Conservation (phyloP, 805 yeast species). For the Kuraishia floccosa region DNA sequence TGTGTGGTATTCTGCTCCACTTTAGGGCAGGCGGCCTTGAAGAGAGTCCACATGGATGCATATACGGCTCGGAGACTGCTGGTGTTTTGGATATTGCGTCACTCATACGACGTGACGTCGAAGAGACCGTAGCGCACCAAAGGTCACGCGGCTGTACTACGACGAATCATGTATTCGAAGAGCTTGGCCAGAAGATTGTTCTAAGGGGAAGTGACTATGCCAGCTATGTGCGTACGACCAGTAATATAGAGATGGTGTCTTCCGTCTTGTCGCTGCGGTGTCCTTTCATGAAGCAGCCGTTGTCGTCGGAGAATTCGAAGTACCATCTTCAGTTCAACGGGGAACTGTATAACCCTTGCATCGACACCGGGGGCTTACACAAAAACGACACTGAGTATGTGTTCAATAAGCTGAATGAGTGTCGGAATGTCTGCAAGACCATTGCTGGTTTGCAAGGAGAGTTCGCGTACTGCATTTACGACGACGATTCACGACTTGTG, state of each 20-base stretch:
- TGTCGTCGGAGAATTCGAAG: slow-evolving; percentile 17
- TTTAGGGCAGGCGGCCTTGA: slow-evolving; percentile 6
- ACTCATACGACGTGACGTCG: background rate
- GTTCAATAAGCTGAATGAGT: slow-evolving; percentile 18
- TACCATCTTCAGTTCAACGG: slow-evolving; percentile 77
- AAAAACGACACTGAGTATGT: slow-evolving; percentile 58
- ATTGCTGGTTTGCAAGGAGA: slow-evolving; percentile 60
- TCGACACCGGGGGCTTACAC: slow-evolving; percentile 16
- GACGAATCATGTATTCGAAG: slow-evolving; percentile 13
- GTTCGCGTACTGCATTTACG: slow-evolving; percentile 56
- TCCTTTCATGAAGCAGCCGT: slow-evolving; percentile 75
- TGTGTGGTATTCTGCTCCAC: slow-evolving; percentile 49
- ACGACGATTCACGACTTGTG: slow-evolving; percentile 23
- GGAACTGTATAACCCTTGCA: slow-evolving; percentile 62
- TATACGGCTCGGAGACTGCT: slow-evolving; percentile 3
- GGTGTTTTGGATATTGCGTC: background rate
- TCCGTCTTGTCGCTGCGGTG: slow-evolving; percentile 73
- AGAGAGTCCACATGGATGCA: slow-evolving; percentile 3
- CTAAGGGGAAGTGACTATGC: slow-evolving; percentile 60
- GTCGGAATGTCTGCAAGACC: slow-evolving; percentile 25
- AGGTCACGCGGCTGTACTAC: background rate
- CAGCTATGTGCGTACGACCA: slow-evolving; percentile 9
- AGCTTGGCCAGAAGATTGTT: slow-evolving; percentile 30
- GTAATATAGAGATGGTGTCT: slow-evolving; percentile 29
- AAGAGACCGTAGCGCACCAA: background rate